These are phyloP conservation scores for Clarireedia sp. DNA, from an alignment of 2,329 filamentous ascomycete genomes.

Conservation along the genomic window DNA sequence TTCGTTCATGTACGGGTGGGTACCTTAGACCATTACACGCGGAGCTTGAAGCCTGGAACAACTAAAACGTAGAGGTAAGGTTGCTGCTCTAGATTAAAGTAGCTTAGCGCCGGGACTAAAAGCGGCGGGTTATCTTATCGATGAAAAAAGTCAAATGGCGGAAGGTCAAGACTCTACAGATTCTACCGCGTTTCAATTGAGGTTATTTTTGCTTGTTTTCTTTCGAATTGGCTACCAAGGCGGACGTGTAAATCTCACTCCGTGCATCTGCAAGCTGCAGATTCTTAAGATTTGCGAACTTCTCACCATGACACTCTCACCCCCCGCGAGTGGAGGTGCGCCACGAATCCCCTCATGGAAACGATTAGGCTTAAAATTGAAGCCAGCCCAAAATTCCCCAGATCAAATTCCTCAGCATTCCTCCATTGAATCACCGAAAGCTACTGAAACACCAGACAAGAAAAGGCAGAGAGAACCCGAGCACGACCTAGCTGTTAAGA, in stretches of 20 bases:
- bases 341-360: constrained; percentile 49
- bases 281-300: neutral
- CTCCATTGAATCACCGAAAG: constrained; percentile 11
- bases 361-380: constrained; percentile 51
- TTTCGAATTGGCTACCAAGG: neutral
- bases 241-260: neutral
- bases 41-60: constrained; percentile 10
- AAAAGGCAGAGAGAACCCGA: constrained; percentile 19
- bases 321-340: constrained; percentile 9
- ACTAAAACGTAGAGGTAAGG: neutral
- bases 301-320: constrained; percentile 19
- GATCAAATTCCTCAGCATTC: constrained; percentile 8
- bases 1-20: neutral
- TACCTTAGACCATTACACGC: constrained; percentile 1
- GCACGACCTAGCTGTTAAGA: constrained; percentile 22
- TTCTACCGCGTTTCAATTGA: constrained; percentile 4
- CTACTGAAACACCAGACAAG: constrained; percentile 19
- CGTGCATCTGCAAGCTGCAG: neutral
- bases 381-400: constrained; percentile 37
- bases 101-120: constrained; percentile 3
- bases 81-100: neutral
- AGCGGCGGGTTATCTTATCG: constrained; percentile 8
- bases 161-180: constrained; percentile 5
- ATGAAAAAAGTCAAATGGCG: constrained; percentile 1
- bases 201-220: neutral